A percentile compares a stretch with the other conserved stretches of the same genome.
phyloP scores from a whole-genome alignment of 2,329 filamentous ascomycete species.

The Colletotrichum somersetense region DNA sequence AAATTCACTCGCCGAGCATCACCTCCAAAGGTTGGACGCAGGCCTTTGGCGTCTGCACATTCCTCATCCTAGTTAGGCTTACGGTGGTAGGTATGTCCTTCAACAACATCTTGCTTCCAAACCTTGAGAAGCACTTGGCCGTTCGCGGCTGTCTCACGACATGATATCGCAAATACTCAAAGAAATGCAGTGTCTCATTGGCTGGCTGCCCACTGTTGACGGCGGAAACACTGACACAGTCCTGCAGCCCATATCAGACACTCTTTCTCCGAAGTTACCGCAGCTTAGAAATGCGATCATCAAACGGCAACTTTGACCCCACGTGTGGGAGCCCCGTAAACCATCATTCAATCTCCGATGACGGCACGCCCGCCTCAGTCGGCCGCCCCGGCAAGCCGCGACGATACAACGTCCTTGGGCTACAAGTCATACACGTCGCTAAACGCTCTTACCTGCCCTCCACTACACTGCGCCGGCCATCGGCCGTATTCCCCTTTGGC shows the following conservation, averaged over 20 bases:
- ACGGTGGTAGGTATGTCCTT: neutral
- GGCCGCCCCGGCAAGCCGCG: constrained; percentile 15
- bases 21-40: neutral
- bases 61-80: constrained; percentile 24
- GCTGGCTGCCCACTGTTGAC: constrained; percentile 13
- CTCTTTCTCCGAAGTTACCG: constrained; percentile 6
- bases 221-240: constrained; percentile 12
- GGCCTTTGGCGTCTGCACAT: constrained; percentile 7
- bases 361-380: constrained; percentile 24
- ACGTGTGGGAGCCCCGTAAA: constrained; percentile 25
- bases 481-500: constrained; percentile 25
- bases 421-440: constrained; percentile 29
- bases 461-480: constrained; percentile 15
- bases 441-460: constrained; percentile 19
- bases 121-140: neutral
- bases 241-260: constrained; percentile 26
- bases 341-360: constrained; percentile 37
- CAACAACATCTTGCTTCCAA: constrained; percentile 11
- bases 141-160: constrained; percentile 28
- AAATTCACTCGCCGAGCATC: constrained; percentile 18
- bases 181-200: constrained; percentile 23
- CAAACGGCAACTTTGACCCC: constrained; percentile 36
- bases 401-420: constrained; percentile 5
- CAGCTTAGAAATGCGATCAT: constrained; percentile 38
- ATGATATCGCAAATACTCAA: neutral